Evolutionary conservation across 306 rosid genomes (phyloP), one percentile per base, ranked within the genome.

Genomic region (Adenanthera pavonina): DNA sequence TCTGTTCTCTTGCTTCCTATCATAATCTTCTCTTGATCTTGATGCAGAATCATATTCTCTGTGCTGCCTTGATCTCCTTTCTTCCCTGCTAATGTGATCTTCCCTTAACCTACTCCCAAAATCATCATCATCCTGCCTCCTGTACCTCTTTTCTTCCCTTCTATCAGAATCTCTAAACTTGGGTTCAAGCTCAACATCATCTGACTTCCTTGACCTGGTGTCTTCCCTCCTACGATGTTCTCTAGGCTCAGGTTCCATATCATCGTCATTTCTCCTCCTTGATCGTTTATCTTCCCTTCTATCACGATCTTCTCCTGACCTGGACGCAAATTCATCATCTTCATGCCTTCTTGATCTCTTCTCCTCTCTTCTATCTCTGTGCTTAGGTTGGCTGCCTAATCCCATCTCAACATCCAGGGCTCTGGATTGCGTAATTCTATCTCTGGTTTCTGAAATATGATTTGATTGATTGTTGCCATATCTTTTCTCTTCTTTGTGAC

Each of bases 11-110:
- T 53, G 91, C 85, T 84, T 84, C 87, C 77, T 65, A 66, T 88
- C 88, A 75, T 72, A 84, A 78, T 82, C 92, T 83, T 84, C 91
- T 85, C 88, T 89, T 36, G 91, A 90, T 80, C 80, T 89, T 46
- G 77, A 79, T 52, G 79, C 78, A 69, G 46, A 78, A 64, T 83
- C 97, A 61, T 90, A 83, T 13, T 73, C 92, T 68, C 46, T 36
- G 13, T 75, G 68, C 71, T 75, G 88, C 80, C 78, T 80, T 14
- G 86, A 80, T 77, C 79, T 85, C 81, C 80, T 89, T 69, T 89
- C 94, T 84, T 89, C 85, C 80, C 83, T 64, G 20, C 38, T 72
- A 54, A 84, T 72, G 48, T 51, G 83, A 82, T 81, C 86, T 77
- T 89, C 91, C 83, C 85, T 88, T 48, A 89, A 87, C 79, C 72